Base-by-base conservation (phyloP, 305 asterid species). In the Salvia sclarea region DNA sequence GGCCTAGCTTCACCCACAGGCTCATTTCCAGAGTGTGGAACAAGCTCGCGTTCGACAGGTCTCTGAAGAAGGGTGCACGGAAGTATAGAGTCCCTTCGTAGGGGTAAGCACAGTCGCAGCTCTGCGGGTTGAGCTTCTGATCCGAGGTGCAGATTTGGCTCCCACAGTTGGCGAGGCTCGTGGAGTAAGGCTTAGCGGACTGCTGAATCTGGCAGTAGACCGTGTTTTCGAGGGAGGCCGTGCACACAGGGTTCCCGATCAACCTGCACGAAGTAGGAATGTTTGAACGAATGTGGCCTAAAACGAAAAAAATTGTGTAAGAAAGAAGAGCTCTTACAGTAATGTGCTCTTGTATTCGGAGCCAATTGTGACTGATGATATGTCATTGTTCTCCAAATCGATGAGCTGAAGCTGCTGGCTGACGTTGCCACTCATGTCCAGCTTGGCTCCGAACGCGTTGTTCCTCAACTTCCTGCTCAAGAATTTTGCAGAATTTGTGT, bases 21-120 rank as follows among this genome's bases (percentile, higher is more conserved):
- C 96, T 91, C 96, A 94, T 87, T 78, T 94, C 99, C 61, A 94
- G 77, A 59, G 88, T 82, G 76, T 94, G 97, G 77, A 91, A 94
- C 66, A 86, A 55, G 68, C 89, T 89, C 8, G 75, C 87, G 59
- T 86, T 91, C 1, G 97, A 87, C 48, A 94, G 73, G 63, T 94
- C 99, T 66, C 99, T 80, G 78, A 94, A 94, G 41, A 86, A 75
- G 14, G 99, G 97, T 18, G 90, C 99, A 71, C 98, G 81, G 69
- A 94, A 94, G 84, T 91, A 94, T 38, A 94, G 44, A 12, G 97
- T 94, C 48, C 98, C 98, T 78, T 87, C 81, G 2, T 86, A 94
- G 8, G 98, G 97, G 73, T 87, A 91, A 76, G 96, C 85, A 63
- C 98, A 91, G 22, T 80, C 90, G 56, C 98, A 94, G 63, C 96